Base-by-base conservation (phyloP, 129 eudicot species). In the Rutidosis leptorrhynchoides region DNA sequence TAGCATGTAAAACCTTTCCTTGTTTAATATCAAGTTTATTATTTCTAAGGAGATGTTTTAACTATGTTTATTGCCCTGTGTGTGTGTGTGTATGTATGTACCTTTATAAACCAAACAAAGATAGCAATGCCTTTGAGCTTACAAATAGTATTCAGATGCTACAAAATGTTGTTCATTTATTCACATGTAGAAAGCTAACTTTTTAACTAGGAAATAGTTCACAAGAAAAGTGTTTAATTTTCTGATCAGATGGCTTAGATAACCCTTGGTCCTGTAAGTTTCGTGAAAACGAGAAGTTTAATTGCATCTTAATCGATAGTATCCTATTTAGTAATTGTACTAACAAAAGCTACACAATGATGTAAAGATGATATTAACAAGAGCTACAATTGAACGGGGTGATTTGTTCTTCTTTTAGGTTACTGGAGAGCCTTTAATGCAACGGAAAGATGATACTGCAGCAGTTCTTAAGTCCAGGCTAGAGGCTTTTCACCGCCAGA, bases 371-470 rank as follows among this genome's bases (percentile, higher is more conserved):
- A n/a, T n/a, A n/a, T n/a, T n/a, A n/a, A n/a, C n/a, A n/a, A n/a
- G n/a, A n/a, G n/a, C n/a, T n/a, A n/a, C n/a, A n/a, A n/a, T n/a
- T n/a, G n/a, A n/a, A n/a, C n/a, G n/a, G n/a, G 62, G 30, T 17
- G 62, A 27, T 22, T 68, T 65, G 65, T 53, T 60, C 19, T 45
- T 58, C 23, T 40, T 73, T 67, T 64, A 91, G 99, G 95, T 88
- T 62, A 88, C 96, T 40, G 95, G 99, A 71, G 99, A 93, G 78
- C 92, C 96, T 22, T 69, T 93, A 51, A 89, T 93, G 79, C 99
- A 93, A 87, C 83, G 99, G 14, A 88, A 93, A 77, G 99, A 93
- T 82, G 99, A 93, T 49, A 93, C 96, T 43, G 89, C 96, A 62
- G 95, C 89, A 62, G 96, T 89, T 68, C 90, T 93, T 61, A 93